Conservation (phyloP, 306 rosid species). For the Clitoria ternatea region DNA sequence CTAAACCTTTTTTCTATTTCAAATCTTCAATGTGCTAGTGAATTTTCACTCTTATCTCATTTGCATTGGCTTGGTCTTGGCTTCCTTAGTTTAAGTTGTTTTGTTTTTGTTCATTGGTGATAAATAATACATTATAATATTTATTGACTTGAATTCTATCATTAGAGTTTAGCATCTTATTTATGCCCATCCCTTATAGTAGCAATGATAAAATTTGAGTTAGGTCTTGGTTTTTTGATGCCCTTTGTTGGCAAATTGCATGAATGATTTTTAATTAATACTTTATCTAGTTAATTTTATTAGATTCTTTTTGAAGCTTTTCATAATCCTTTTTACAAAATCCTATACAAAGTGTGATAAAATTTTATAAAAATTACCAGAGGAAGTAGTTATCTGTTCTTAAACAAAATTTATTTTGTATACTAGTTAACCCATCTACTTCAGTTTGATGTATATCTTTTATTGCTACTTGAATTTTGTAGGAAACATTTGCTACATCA, state of each 20-base stretch:
- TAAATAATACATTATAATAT: background rate
- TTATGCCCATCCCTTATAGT: background rate
- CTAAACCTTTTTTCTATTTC: background rate
- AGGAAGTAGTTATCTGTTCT: background rate
- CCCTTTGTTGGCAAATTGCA: constrained; percentile 18
- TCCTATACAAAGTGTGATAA: too few species aligned
- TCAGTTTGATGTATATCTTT: constrained; percentile 19
- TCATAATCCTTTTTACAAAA: too few species aligned
- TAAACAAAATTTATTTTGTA: background rate
- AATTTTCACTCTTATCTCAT: constrained; percentile 10
- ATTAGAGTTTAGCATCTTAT: constrained; percentile 11
- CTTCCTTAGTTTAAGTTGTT: background rate
- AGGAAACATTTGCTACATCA: constrained; percentile 81
- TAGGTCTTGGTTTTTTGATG: constrained; percentile 4
- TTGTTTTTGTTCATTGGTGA: background rate
- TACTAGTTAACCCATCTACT: constrained; percentile 3
- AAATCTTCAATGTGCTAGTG: constrained; percentile 3
- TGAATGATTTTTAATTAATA: constrained; percentile 13
- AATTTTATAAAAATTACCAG: too few species aligned
- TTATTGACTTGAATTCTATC: constrained; percentile 8
- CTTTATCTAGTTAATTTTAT: too few species aligned
- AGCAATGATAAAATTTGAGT: constrained; percentile 4
- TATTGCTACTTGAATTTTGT: constrained; percentile 37
- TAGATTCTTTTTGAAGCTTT: too few species aligned
- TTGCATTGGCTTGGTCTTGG: constrained; percentile 16